phyloP scores from a whole-genome alignment of 768 basidiomycete species.

The Rhodotorula graminis region DNA sequence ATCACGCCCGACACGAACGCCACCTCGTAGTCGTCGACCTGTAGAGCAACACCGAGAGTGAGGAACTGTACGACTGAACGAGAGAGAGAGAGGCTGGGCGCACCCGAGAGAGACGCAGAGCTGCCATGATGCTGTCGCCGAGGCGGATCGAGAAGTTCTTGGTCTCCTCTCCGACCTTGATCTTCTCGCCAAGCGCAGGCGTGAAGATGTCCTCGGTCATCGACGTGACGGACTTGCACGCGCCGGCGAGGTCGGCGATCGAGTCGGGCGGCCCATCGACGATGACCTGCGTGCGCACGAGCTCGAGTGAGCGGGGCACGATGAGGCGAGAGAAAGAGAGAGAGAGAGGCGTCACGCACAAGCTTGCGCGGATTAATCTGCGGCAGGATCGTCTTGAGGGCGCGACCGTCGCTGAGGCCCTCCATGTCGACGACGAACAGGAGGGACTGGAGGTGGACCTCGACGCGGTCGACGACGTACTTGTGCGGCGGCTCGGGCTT shows the following conservation, averaged over 20 bases:
- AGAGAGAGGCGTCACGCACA: slow-evolving; percentile 54
- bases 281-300: slow-evolving; percentile 60
- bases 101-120: slow-evolving; percentile 66
- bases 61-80: not conserved
- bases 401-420: slow-evolving; percentile 91
- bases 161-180: slow-evolving; percentile 93
- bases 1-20: slow-evolving; percentile 88
- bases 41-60: slow-evolving; percentile 15
- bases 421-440: slow-evolving; percentile 93
- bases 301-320: not conserved
- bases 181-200: slow-evolving; percentile 65
- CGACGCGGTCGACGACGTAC: slow-evolving; percentile 68
- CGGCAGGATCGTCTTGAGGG: slow-evolving; percentile 91
- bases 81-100: slow-evolving; percentile 2
- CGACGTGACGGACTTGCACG: slow-evolving; percentile 72
- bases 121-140: slow-evolving; percentile 75
- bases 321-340: not conserved
- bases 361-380: slow-evolving; percentile 94
- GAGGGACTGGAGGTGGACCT: slow-evolving; percentile 76
- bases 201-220: slow-evolving; percentile 91
- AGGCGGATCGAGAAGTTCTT: slow-evolving; percentile 90
- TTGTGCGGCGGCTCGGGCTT: slow-evolving; percentile 77
- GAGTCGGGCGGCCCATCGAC: slow-evolving; percentile 70
- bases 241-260: slow-evolving; percentile 68
- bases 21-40: slow-evolving; percentile 98